phyloP scores from a whole-genome alignment of 2,329 filamentous ascomycete species.

The Diaporthe australafricana region DNA sequence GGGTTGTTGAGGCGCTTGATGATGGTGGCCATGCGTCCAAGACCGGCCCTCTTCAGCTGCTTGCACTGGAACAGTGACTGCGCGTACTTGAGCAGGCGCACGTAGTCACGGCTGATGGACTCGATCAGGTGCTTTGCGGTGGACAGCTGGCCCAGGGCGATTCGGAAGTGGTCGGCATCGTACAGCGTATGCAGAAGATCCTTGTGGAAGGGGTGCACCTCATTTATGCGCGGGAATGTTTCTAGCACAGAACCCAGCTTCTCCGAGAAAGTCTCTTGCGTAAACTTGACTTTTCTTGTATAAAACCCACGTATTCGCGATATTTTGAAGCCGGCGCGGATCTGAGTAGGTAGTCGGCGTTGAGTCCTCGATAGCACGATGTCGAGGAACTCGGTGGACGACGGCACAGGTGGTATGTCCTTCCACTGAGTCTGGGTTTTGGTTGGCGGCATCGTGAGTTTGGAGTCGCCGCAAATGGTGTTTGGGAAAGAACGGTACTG shows the following conservation, averaged over 20 bases:
- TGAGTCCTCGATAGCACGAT: slow-evolving; percentile 96
- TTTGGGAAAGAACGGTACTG: neutral
- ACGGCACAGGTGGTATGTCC: neutral
- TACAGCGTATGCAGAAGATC: slow-evolving; percentile 97
- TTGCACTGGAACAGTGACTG: slow-evolving; percentile 99
- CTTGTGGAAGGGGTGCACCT: slow-evolving; percentile 62
- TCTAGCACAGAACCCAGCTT: slow-evolving; percentile 93
- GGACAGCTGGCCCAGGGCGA: slow-evolving; percentile 94
- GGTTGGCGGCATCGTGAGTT: slow-evolving; percentile 28
- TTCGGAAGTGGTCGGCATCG: slow-evolving; percentile 97
- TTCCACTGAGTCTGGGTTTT: slow-evolving; percentile 37
- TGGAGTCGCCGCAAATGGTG: neutral
- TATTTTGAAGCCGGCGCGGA: slow-evolving; percentile 95
- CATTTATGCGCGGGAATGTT: slow-evolving; percentile 90
- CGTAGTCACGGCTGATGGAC: slow-evolving; percentile 95
- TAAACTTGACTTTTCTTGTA: slow-evolving; percentile 98
- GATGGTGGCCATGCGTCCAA: slow-evolving; percentile 98
- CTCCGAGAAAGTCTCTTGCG: slow-evolving; percentile 94
- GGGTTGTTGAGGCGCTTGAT: slow-evolving; percentile 95
- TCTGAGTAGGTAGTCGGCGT: slow-evolving; percentile 90
- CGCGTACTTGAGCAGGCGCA: slow-evolving; percentile 89
- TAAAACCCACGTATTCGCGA: slow-evolving; percentile 93
- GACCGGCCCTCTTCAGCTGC: slow-evolving; percentile 94
- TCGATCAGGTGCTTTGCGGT: slow-evolving; percentile 97
- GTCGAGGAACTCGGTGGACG: slow-evolving; percentile 82